Evolutionary conservation across 1,284 basidiomycete species (phyloP).

Genomic region (Meira miltonrushii): DNA sequence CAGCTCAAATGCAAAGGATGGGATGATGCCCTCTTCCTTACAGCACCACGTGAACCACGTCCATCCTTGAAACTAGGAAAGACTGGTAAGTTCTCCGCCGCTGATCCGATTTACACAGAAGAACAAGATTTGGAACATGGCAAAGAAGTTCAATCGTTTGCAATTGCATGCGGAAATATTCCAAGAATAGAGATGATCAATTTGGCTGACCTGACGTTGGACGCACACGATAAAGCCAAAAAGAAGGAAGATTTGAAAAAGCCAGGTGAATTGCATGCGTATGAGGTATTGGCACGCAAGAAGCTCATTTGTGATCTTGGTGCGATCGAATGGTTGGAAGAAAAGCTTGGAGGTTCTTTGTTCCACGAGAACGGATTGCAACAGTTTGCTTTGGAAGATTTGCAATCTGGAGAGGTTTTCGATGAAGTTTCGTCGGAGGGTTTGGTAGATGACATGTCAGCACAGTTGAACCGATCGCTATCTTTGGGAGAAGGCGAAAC

Average conservation of each 20-base stretch:
- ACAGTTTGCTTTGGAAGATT: not conserved
- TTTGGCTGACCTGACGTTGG: slow-evolving; percentile 40
- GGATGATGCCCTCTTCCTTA: slow-evolving; percentile 45
- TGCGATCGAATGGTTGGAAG: slow-evolving; percentile 52
- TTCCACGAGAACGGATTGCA: slow-evolving; percentile 31
- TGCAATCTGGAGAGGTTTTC: not conserved
- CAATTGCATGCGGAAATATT: slow-evolving; percentile 37
- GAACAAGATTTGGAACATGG: slow-evolving; percentile 35
- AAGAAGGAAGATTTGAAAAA: slow-evolving; percentile 42
- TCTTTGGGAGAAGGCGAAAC: not conserved
- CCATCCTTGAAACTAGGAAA: slow-evolving; percentile 15
- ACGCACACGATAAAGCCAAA: slow-evolving; percentile 21
- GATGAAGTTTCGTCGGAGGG: too few species aligned
- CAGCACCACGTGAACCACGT: slow-evolving; percentile 33
- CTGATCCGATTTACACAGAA: slow-evolving; percentile 38
- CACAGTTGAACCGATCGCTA: too few species aligned
- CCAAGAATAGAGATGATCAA: slow-evolving; percentile 40
- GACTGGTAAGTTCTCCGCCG: slow-evolving; percentile 27
- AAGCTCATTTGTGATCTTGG: slow-evolving; percentile 48
- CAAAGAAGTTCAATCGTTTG: slow-evolving; percentile 35
- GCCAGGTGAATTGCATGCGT: slow-evolving; percentile 50
- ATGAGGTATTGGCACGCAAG: slow-evolving; percentile 43
- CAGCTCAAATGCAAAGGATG: slow-evolving; percentile 39
- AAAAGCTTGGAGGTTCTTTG: slow-evolving; percentile 47
- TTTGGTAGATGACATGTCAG: too few species aligned